Base-by-base conservation (phyloP, 1,139 yeast species). In the Saccharomycopsis phalli region DNA sequence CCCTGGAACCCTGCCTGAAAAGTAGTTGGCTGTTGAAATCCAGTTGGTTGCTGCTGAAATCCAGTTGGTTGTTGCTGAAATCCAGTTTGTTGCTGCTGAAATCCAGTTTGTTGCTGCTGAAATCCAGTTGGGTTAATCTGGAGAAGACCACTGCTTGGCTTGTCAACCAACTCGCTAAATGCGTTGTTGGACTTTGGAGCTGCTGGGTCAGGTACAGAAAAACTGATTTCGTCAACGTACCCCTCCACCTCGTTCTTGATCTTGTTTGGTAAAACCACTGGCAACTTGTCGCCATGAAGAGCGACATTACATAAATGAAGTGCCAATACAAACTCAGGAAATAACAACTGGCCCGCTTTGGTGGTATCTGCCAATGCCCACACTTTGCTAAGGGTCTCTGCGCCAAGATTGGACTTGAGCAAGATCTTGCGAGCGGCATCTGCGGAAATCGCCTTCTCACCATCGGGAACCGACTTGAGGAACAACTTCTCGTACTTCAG, bases 261-360 rank as follows among this genome's bases (percentile, higher is more conserved):
- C 50, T 71, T 77, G 16, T 73, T 74, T 18, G 94, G 95, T 48
- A 91, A 62, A 22, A 66, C 67, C 30, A 68, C 66, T 1, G 98
- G 97, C 44, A 88, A 65, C 2, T 80, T 65, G 45, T 80, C 83
- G 20, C 95, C 95, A 52, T 76, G 76, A 51, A 84, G 66, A 0
- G 81, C 81, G 55, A 76, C 61, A 50, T 84, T 82, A 56, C 95
- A 87, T 50, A 91, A 68, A 58, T 86, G 94, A 68, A 91, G 76
- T 14, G 95, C 94, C 52, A 88, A 68, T 10, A 95, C 95, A 65
- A 91, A 91, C 58, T 91, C 97, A 0, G 98, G 98, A 54, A 88
- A 91, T 49, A 91, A 62, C 46, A 91, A 69, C 36, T 77, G 71
- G 1, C 97, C 97, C 3, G 94, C 78, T 53, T 77, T 81, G 52